phyloP scores from a whole-genome alignment of 1,284 basidiomycete genomes.

The Moniliophthora roreri region DNA sequence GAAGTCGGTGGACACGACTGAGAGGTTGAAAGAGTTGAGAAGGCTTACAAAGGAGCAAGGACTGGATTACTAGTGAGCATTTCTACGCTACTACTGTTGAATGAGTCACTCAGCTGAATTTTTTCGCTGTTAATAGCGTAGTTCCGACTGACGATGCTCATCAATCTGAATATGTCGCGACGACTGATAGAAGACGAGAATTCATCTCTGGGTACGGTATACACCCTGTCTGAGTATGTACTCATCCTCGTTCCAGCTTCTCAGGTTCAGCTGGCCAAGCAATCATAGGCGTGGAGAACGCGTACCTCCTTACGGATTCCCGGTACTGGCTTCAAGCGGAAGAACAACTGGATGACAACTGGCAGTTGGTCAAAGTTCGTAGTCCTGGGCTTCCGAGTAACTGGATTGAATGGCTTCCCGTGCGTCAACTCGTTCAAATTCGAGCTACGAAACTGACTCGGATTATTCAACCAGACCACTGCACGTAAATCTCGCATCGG shows the following conservation, averaged over 20 bases:
- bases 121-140: conserved; percentile 53
- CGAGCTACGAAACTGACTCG: no score
- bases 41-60: conserved; percentile 8
- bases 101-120: conserved; percentile 12
- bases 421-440: conserved; percentile 31
- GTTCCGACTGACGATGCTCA: conserved; percentile 89
- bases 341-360: conserved; percentile 75
- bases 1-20: background rate
- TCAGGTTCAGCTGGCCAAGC: conserved; percentile 83
- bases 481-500: conserved; percentile 52
- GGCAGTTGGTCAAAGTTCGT: conserved; percentile 75
- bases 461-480: conserved; percentile 4
- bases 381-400: conserved; percentile 56
- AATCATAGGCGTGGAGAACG: conserved; percentile 64
- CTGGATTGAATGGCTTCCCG: conserved; percentile 78
- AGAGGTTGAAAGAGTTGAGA: background rate
- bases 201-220: conserved; percentile 77
- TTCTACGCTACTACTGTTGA: background rate
- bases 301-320: conserved; percentile 86
- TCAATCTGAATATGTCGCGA: conserved; percentile 84
- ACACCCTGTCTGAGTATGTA: background rate
- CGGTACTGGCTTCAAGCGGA: conserved; percentile 89
- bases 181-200: conserved; percentile 78
- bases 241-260: conserved; percentile 55
- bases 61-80: background rate